Evolutionary conservation across 2,329 filamentous ascomycete species (phyloP).

Genomic region (Lachnum nothofagi): DNA sequence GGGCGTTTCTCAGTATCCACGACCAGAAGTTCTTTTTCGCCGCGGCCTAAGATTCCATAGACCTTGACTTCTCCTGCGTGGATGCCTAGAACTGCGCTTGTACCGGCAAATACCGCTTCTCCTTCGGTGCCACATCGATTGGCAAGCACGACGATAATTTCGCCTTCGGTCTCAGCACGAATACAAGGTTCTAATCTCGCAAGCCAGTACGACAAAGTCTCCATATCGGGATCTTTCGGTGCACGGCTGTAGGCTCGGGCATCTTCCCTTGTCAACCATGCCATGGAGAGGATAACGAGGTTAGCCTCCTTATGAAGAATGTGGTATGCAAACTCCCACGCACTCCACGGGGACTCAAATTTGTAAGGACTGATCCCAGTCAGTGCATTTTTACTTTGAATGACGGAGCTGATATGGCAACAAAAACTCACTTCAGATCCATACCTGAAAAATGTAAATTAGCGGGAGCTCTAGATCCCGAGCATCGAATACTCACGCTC

Average conservation of each 20-base stretch:
- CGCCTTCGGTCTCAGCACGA: slow-evolving; percentile 44
- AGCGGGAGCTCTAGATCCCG: background rate
- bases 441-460: slow-evolving; percentile 38
- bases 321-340: slow-evolving; percentile 47
- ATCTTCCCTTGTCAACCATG: slow-evolving; percentile 63
- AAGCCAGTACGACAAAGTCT: slow-evolving; percentile 72
- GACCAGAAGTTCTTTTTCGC: slow-evolving; percentile 61
- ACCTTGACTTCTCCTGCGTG: slow-evolving; percentile 60
- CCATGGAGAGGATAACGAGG: slow-evolving; percentile 69
- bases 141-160: slow-evolving; percentile 64
- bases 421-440: slow-evolving; percentile 51
- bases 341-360: slow-evolving; percentile 46
- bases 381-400: slow-evolving; percentile 14
- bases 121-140: slow-evolving; percentile 67
- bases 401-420: background rate
- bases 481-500: slow-evolving; percentile 9
- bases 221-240: slow-evolving; percentile 61
- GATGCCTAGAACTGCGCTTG: slow-evolving; percentile 65
- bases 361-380: slow-evolving; percentile 41
- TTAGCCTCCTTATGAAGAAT: slow-evolving; percentile 52
- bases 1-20: slow-evolving; percentile 48
- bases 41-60: slow-evolving; percentile 67
- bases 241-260: slow-evolving; percentile 41
- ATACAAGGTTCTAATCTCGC: slow-evolving; percentile 64
- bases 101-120: slow-evolving; percentile 66